Base-by-base conservation (phyloP, 257 asterid species). In the Nicotiana paniculata region DNA sequence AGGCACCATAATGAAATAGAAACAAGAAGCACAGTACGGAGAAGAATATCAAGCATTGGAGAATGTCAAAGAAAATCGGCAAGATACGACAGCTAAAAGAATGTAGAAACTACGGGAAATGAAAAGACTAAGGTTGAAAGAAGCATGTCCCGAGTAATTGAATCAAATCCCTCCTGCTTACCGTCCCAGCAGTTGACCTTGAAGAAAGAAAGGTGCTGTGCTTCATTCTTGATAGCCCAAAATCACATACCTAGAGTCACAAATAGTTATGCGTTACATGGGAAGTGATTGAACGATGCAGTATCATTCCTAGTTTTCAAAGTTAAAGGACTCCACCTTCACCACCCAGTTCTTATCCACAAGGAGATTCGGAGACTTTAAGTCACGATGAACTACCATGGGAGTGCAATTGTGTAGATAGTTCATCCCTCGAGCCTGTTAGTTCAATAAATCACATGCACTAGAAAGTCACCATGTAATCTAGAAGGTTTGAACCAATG, bases 311-410 rank as follows among this genome's bases (percentile, higher is more conserved):
- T 75, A 51, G 62, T 46, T 51, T 75, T 75, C 79, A 59, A 70
- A 24, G 85, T 77, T n/a, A 54, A 26, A 64, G 81, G 84, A 82
- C 33, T 77, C 85, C 86, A 95, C 99, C 99, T 95, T 95, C 72
- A 93, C 99, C 83, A 92, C 97, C 99, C 99, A 95, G 86, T 95
- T 93, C 89, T 91, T 95, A 87, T 95, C 99, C 78, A 95, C 99
- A 17, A 95, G 98, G 90, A 95, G 98, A 89, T 95, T 95, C 55
- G 99, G 98, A 83, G 99, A 90, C 94, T 95, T 95, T 85, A 95
- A 90, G 90, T 95, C 99, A 77, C 99, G 97, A 86, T 95, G 99
- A 81, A 95, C 99, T 81, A 95, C 90, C 85, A 93, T 90, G 1
- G 99, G 99, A 51, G 91, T 89, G 91, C 91, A 90, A 83, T 90